Evolutionary conservation across 2,329 filamentous ascomycete species (phyloP), one percentile per base, ranked within the genome.

Genomic region (Nannizziopsis arthrosporioides): DNA sequence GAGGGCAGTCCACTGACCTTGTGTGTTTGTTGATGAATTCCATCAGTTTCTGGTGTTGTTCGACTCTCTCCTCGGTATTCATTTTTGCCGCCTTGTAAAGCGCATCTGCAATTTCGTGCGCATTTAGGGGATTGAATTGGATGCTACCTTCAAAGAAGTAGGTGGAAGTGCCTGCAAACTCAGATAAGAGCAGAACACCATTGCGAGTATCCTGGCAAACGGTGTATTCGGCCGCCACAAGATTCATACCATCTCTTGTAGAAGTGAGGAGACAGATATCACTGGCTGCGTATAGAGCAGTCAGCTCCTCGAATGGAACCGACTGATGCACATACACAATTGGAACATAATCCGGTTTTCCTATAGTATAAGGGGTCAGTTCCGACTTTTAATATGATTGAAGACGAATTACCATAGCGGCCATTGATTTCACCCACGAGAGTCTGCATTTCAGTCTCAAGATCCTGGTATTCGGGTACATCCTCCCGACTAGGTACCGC

Each of bases 221-320:
- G 52, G 95, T 92, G 68, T 95, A 96, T 67, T 96, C 90, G 67
- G 94, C 67, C 95, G 90, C 67, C 94, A 96, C 90, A 11, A 96
- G 76, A 65, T 96, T 96, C 89, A 96, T 95, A 59, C 90, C 90
- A 61, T 96, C 90, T 38, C 90, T 82, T 4, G 84, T 94, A 0
- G 85, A 94, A 2, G 84, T 90, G 36, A 93, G 86, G 4, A 95
- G 75, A 61, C 88, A 94, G 42, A 85, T 84, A 61, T 94, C 89
- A 2, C 85, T 87, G 14, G 90, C 79, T 15, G 85, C 84, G 63
- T 96, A 96, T 5, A 96, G 74, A 0, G 88, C 87, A n/a, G 88
- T 87, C 32, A 96, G 77, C 67, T 95, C 89, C 51, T 93, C 85
- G 59, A 95, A 94, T n/a, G 78, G 77, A 55, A 95, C 84, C 2